A percentile compares a stretch with the other conserved stretches of the same genome.
Conservation (phyloP, 495 filamentous ascomycete genomes). For the Cryomyces minteri region DNA sequence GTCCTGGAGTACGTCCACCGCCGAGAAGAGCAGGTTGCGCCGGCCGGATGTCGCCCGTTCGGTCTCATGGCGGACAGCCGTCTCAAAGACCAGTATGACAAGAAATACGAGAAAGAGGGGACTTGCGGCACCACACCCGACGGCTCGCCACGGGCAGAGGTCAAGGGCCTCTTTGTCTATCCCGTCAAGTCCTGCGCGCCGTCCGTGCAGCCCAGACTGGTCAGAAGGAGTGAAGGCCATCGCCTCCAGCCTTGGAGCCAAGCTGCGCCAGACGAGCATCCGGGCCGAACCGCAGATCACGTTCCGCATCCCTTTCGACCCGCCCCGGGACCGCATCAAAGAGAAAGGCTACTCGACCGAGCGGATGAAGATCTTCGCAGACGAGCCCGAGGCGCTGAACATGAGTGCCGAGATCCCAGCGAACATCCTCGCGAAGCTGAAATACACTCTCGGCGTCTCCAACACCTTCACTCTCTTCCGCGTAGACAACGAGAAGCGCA, state of each 20-base stretch:
- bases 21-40: neutral
- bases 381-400: conserved; percentile 31
- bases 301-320: conserved; percentile 48
- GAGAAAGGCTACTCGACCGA: conserved; percentile 33
- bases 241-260: conserved; percentile 11
- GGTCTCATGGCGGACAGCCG: conserved; percentile 5
- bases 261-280: neutral
- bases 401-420: conserved; percentile 31
- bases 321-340: conserved; percentile 31
- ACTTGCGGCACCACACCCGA: neutral
- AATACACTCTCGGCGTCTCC: conserved; percentile 40
- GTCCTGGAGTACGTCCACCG: neutral
- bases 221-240: conserved; percentile 9
- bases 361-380: conserved; percentile 65
- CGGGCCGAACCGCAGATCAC: conserved; percentile 11
- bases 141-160: conserved; percentile 24
- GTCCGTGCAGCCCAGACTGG: conserved; percentile 25
- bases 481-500: conserved; percentile 35
- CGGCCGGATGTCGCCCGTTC: conserved; percentile 2
- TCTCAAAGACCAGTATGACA: conserved; percentile 1
- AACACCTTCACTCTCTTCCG: conserved; percentile 56
- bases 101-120: conserved; percentile 4
- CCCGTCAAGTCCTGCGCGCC: conserved; percentile 77
- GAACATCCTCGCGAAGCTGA: conserved; percentile 26
- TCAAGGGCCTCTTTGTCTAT: conserved; percentile 75